Evolutionary conservation across 371 early-diverging fungal species (phyloP).

Genomic region (Syncephalis plumigaleata): DNA sequence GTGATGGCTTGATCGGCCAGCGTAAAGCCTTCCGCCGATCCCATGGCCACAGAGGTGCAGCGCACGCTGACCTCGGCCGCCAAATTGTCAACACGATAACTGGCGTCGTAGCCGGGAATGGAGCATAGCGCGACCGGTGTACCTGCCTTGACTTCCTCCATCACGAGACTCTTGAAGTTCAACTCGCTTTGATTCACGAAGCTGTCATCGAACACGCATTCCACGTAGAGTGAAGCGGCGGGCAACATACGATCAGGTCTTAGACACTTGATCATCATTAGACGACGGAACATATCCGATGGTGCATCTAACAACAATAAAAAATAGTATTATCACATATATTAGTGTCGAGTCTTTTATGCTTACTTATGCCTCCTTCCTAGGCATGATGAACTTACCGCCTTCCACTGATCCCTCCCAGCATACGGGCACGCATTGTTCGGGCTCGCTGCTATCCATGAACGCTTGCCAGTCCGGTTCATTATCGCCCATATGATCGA

Average conservation of each 20-base stretch:
- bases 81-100: slow-evolving; percentile 84
- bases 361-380: not conserved
- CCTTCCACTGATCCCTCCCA: slow-evolving; percentile 22
- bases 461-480: slow-evolving; percentile 38
- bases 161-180: slow-evolving; percentile 49
- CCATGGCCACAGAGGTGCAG: slow-evolving; percentile 88
- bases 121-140: slow-evolving; percentile 88
- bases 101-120: slow-evolving; percentile 91
- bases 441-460: slow-evolving; percentile 28
- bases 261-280: slow-evolving; percentile 69
- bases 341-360: not conserved
- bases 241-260: slow-evolving; percentile 77
- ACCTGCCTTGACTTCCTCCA: slow-evolving; percentile 46
- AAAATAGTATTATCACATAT: not conserved
- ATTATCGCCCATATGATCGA: slow-evolving; percentile 26
- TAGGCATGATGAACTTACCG: too few relatives aligned
- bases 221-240: slow-evolving; percentile 56
- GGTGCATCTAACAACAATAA: slow-evolving; percentile 5
- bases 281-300: slow-evolving; percentile 31
- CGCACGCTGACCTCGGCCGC: slow-evolving; percentile 44
- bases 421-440: slow-evolving; percentile 41
- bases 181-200: slow-evolving; percentile 43
- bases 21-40: slow-evolving; percentile 84
- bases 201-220: slow-evolving; percentile 48
- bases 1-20: slow-evolving; percentile 86